Percentiles rank a stretch among this genome's conserved stretches.
Evolutionary conservation across 202 grass and related monocot species (phyloP).

Genomic region (Eragrostis tef): DNA sequence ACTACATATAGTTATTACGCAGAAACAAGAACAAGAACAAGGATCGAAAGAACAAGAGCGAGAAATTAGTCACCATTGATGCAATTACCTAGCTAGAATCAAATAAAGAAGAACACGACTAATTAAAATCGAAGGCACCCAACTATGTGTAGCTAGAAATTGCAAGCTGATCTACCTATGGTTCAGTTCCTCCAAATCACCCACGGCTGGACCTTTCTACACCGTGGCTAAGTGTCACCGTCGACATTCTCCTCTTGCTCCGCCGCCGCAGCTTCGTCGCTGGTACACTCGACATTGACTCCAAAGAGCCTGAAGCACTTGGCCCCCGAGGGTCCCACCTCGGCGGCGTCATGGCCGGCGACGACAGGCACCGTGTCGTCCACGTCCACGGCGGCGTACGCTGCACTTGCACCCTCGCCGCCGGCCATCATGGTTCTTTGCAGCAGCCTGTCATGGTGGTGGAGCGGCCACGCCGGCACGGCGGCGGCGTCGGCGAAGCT

Average conservation of each 20-base stretch:
- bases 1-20: slow-evolving; percentile 6
- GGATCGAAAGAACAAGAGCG: slow-evolving; percentile 33
- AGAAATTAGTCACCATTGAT: background rate
- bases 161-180: slow-evolving; percentile 36
- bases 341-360: background rate
- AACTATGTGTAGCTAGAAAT: slow-evolving; percentile 9
- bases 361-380: slow-evolving; percentile 12
- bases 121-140: slow-evolving; percentile 16
- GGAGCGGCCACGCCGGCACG: background rate
- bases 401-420: background rate
- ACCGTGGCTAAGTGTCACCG: background rate
- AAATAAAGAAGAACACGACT: background rate
- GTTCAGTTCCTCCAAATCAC: slow-evolving; percentile 8
- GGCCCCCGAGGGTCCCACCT: slow-evolving; percentile 19
- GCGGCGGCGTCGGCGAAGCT: background rate
- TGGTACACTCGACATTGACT: slow-evolving; percentile 64
- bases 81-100: slow-evolving; percentile 26
- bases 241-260: background rate
- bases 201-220: background rate
- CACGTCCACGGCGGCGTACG: background rate
- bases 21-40: background rate
- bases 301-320: slow-evolving; percentile 81
- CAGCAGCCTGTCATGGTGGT: background rate
- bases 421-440: background rate
- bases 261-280: background rate